Evolutionary conservation across 1,284 basidiomycete genomes (phyloP).

Genomic region (Sporisorium exsertum): DNA sequence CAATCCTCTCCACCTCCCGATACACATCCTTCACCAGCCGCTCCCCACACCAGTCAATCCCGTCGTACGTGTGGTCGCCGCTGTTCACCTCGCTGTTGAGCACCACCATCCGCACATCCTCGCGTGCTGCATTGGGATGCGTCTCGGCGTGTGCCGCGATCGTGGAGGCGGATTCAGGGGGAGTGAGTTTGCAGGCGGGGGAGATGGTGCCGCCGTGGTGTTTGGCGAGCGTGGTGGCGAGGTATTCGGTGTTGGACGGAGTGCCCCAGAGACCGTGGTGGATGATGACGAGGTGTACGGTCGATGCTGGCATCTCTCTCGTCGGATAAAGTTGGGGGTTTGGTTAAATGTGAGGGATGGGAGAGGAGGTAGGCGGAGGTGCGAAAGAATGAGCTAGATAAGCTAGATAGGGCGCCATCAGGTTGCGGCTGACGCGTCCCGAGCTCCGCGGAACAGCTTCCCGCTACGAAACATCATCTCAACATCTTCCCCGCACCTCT

Average conservation of each 20-base stretch:
- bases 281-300: slow-evolving; percentile 76
- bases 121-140: slow-evolving; percentile 16
- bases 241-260: slow-evolving; percentile 73
- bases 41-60: slow-evolving; percentile 80
- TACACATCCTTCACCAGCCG: slow-evolving; percentile 76
- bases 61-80: slow-evolving; percentile 78
- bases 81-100: slow-evolving; percentile 74
- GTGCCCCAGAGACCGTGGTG: slow-evolving; percentile 89
- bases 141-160: slow-evolving; percentile 14
- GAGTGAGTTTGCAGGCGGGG: slow-evolving; percentile 12
- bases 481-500: too few relatives aligned
- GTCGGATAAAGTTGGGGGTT: not conserved
- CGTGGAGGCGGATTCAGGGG: slow-evolving; percentile 23
- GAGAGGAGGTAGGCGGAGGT: not conserved
- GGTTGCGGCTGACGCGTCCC: not conserved
- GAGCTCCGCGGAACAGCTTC: not conserved
- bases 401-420: not conserved
- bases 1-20: slow-evolving; percentile 31
- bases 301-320: slow-evolving; percentile 14
- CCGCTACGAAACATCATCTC: not conserved
- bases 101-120: slow-evolving; percentile 71
- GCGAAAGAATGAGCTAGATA: not conserved
- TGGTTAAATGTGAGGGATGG: not conserved
- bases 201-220: slow-evolving; percentile 30
- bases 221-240: slow-evolving; percentile 72